Base-by-base conservation (phyloP, 2,329 filamentous ascomycete genomes). In the Penicillium italicum region DNA sequence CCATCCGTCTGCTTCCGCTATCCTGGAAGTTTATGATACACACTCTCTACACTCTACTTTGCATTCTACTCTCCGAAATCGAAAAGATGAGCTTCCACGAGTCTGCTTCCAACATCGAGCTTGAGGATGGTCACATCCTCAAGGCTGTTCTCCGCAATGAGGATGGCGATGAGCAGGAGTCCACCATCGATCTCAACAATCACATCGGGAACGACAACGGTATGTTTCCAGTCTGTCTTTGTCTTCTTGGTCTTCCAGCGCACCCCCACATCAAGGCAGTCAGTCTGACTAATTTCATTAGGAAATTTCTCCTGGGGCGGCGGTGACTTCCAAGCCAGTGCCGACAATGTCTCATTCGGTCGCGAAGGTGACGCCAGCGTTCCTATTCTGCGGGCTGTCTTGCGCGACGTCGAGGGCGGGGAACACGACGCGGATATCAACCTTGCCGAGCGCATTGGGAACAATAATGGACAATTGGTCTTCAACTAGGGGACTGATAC, bases 361-460 rank as follows among this genome's bases (percentile, higher is more conserved):
- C 61, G 82, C 3, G 82, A 85, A 69, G 82, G 80, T 22, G 79
- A 72, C 24, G 79, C 73, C 20, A 60, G 66, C 1, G 74, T 80
- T 22, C 81, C 82, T 36, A 65, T 85, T 42, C 80, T 86, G 43
- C 80, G 82, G 18, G 82, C 82, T 36, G 56, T 44, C 0, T 75
- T 85, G 31, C 63, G 56, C 37, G 74, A 77, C 31, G 46, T 67
- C 1, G 72, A 80, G 0, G 81, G 81, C 37, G 72, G 82, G 18
- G 50, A 55, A 1, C 55, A 72, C 1, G 55, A 69, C 7, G 69
- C 74, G 36, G 76, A 85, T 62, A 60, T 85, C 60, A 85, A 86
- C 73, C 76, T 86, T 6, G 68, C 77, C 3, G 81, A 84, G 76
- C 74, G 79, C 56, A 75, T 86, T 51, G 69, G 70, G 56, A 85